Conservation (phyloP, 306 rosid genomes). For the Aeschynomene evenia region DNA sequence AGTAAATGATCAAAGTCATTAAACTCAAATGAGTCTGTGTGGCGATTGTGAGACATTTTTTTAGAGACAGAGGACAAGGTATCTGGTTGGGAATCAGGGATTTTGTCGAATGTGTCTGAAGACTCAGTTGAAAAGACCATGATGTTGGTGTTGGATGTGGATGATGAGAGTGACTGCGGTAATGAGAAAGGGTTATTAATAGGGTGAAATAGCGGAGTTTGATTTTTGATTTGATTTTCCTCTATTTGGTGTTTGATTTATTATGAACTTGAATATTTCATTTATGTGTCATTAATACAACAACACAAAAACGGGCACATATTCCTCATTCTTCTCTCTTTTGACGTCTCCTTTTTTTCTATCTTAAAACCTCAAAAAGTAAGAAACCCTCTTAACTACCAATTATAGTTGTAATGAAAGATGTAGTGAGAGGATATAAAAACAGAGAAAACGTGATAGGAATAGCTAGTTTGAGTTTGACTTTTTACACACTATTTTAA, state of each 20-base stretch:
- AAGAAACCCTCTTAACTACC: conserved; percentile 39
- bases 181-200: conserved; percentile 2
- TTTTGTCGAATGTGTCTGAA: too few species aligned
- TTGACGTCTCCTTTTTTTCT: conserved; percentile 29
- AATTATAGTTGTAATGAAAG: conserved; percentile 19
- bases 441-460: conserved; percentile 17
- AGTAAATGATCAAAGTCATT: conserved; percentile 39
- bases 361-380: conserved; percentile 39
- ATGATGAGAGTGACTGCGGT: not conserved
- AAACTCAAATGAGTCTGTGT: too few species aligned
- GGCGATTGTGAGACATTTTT: too few species aligned
- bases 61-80: conserved; percentile 36
- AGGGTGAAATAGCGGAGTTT: conserved; percentile 31
- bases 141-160: not conserved
- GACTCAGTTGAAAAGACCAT: conserved; percentile 51
- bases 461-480: conserved; percentile 31
- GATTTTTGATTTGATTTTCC: too few species aligned
- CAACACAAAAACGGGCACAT: conserved; percentile 45
- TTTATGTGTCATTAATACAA: conserved; percentile 25
- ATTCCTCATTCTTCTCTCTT: conserved; percentile 39
- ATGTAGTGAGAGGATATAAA: conserved; percentile 28
- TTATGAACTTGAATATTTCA: not conserved
- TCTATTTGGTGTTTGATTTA: conserved; percentile 52
- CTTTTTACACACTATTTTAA: too few species aligned
- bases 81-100: too few species aligned